Evolutionary conservation across 2,329 filamentous ascomycete genomes (phyloP), one percentile per base, ranked within the genome.

Genomic region (Ophiostoma ips): DNA sequence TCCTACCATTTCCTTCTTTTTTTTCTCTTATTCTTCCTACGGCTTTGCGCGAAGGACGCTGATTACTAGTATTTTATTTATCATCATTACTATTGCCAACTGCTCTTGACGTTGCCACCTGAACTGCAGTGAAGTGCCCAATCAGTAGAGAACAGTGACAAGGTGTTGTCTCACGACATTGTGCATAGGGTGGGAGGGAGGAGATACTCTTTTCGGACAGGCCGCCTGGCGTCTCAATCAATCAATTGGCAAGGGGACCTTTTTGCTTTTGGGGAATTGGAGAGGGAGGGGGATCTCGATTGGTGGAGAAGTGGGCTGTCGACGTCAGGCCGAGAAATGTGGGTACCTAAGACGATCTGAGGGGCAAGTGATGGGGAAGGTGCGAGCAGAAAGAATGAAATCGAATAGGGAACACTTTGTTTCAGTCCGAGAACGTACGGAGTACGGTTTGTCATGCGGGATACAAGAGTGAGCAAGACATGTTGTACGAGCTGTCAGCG

Each of bases 401-500:
- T 28, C 28, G 31, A 43, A 24, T 18, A 24, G 5, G 19, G n/a
- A n/a, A n/a, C n/a, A n/a, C n/a, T n/a, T n/a, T n/a, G n/a, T n/a
- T 24, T 15, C 18, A 41, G 24, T 15, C 31, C 3, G 13, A 15
- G 31, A 6, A 36, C 35, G 31, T 34, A 36, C 35, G 15, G n/a
- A 36, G 6, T 24, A 41, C 21, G 40, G 16, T 28, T 28, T 28
- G 24, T 28, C 24, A 28, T 4, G 8, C 24, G 24, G 24, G 24
- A 28, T 8, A 28, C 24, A 8, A 28, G 24, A 8, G 8, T 28
- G 24, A 28, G 5, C 4, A 28, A 28, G 24, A 13, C 5, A 16
- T 45, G 43, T 8, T 34, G 43, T 31, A n/a, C 43, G 31, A 34
- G 43, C 43, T 45, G 43, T 45, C 43, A 45, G 16, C 33, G 43